Evolutionary conservation across 2,329 filamentous ascomycete species (phyloP), one percentile per base, ranked within the genome.

Genomic region (Hypoxylon sp.): DNA sequence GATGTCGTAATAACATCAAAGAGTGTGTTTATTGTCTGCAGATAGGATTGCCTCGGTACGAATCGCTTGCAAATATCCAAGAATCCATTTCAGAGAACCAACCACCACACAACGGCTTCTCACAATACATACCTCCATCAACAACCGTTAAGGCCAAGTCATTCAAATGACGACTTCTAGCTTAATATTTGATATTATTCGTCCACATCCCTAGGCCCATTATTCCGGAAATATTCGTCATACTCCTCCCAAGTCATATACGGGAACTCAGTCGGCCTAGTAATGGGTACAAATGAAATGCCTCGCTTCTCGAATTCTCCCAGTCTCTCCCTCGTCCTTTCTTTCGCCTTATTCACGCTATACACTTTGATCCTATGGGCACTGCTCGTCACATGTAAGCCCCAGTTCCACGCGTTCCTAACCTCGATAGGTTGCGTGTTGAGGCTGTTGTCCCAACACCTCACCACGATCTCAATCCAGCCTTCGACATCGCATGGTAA

Each of bases 401-500:
- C 89, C 87, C 88, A 91, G 72, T 91, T 91, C 84, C 83, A 90
- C 0, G 85, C 80, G 4, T 83, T 81, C 11, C 87, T 79, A 0
- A 89, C 83, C 65, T 82, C 81, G 0, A 83, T 81, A 0, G 87
- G 87, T 71, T 90, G 88, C 0, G 87, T 89, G 65, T 90, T 90
- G 34, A 89, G 75, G 0, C 84, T 79, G 63, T 90, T 89, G 70
- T 90, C 88, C 87, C 87, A 90, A 72, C 85, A 88, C 3, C 88
- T 80, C 30, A 83, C 83, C 0, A 86, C 83, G 36, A 90, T 78
- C 75, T 90, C 88, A 19, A 87, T 75, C 88, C 87, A 89, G 0
- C 88, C 87, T 69, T 89, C 87, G 0, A 83, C 84, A 51, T 89
- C 87, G 63, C 87, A 87, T 0, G 90, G 90, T 0, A 92, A 73